Evolutionary conservation across 1,284 basidiomycete species (phyloP), one percentile per base, ranked within the genome.

Genomic region (Blastosporella zonata): DNA sequence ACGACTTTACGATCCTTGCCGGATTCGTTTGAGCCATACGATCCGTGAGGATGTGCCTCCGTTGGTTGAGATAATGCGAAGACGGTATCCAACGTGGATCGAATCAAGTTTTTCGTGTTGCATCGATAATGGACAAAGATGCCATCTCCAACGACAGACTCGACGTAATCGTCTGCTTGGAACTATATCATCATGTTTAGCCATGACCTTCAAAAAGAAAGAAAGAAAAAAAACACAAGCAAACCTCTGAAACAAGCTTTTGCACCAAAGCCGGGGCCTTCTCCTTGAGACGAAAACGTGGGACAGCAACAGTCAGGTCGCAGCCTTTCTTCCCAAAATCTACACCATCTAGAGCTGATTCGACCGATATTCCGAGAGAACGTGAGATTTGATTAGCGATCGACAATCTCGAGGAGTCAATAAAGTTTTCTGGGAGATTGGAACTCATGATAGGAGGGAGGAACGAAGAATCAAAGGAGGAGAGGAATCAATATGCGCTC

Each of bases 251-350:
- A 15, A 49, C 49, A 13, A 55, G 48, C 31, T 42, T 46, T 22
- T 47, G 55, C 6, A 41, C 21, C 15, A 45, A 15, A 25, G 15
- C 50, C 2, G 20, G 27, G 45, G 28, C 79, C 62, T 95, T 95
- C 39, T 84, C 91, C 3, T 84, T 83, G 43, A 97, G 76, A 56
- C 90, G 78, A 73, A 96, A 98, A 49, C 96, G 81, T 22, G 94
- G 91, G 31, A 98, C 70, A 5, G 96, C 93, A 22, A 98, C 80
- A 0, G 89, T 90, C 60, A 97, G 92, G 70, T 99, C 96, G 43
- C 81, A 83, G 10, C 88, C 90, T 69, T 96, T 95, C 72, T 93
- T 93, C 35, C 90, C 90, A 56, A 87, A 87, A 66, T 95, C 90
- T 6, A 97, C 88, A 10, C 89, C 95, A 25, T 50, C 43, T 31